Conservation (phyloP, 2,329 filamentous ascomycete species). For the Fusarium albidum region DNA sequence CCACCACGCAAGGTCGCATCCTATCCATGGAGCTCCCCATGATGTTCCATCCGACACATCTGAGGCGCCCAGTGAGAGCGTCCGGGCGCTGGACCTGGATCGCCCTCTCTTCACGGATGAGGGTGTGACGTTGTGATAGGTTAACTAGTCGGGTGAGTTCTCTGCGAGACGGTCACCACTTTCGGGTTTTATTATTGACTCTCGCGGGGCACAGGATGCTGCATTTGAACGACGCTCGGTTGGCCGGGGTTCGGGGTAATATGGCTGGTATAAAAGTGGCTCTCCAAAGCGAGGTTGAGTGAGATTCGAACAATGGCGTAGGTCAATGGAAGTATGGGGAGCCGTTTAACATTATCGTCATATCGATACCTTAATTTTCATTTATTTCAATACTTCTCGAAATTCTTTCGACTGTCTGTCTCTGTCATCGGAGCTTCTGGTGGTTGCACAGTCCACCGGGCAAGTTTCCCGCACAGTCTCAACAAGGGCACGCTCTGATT, state of each 20-base stretch:
- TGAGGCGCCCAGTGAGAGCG: constrained; percentile 19
- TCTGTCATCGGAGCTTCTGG: no score
- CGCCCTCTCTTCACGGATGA: constrained; percentile 5
- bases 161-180: not conserved
- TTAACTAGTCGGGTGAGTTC: not conserved
- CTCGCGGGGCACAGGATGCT: not conserved
- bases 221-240: no score
- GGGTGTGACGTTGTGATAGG: constrained; percentile 10
- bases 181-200: constrained; percentile 2
- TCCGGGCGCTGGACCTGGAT: constrained; percentile 2
- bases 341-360: no score
- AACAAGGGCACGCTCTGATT: constrained; percentile 15
- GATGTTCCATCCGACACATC: constrained; percentile 14
- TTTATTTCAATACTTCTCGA: no score
- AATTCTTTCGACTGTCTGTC: no score
- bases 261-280: no score
- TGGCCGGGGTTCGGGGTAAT: no score
- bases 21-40: constrained; percentile 3
- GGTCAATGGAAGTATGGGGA: no score
- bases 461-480: constrained; percentile 12
- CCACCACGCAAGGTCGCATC: constrained; percentile 16
- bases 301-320: no score
- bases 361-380: no score
- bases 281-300: no score
- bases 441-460: constrained; percentile 14